Evolutionary conservation across 2,329 filamentous ascomycete genomes (phyloP), one percentile per base, ranked within the genome.

Genomic region (Hymenoscyphus repandus): DNA sequence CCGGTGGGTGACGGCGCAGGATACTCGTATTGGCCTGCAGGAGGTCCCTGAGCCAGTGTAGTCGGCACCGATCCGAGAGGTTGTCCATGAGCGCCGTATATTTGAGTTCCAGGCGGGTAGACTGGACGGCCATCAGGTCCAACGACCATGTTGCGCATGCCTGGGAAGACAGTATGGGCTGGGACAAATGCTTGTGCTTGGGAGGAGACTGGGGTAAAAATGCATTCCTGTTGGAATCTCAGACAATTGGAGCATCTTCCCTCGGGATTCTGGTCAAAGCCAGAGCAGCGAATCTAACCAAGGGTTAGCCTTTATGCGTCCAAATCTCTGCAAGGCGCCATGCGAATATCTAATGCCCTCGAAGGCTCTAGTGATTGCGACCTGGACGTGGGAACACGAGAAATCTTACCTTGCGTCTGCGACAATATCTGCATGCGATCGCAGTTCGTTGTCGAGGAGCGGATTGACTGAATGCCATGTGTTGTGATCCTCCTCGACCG

Each of bases 171-270:
- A 6, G 84, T 82, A 64, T 87, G 82, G 9, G 83, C 84, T 6
- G 85, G 85, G 32, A 88, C 85, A 63, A 88, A 88, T 10, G 85
- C 85, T 66, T 87, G 84, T 7, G 83, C 81, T 69, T 88, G 84
- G 10, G 83, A 85, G 3, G 83, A 87, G 20, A 89, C 85, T 2
- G 85, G 85, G 1, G 84, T 88, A 68, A 89, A 89, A 68, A 89
- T 81, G 69, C 85, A 89, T 65, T 87, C 83, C 68, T 88, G 85
- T 58, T 85, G 84, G 70, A 88, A 89, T 43, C 85, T 76, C 57
- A 83, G 75, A 65, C 85, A 89, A 66, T 88, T 88, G 62, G 76
- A 80, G 72, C 85, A 89, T 53, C 83, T 80, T 53, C 85, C 85
- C 67, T 88, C 82, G 36, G 83, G 79, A 36, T 83, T 86, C 50